These are phyloP conservation scores for Arthrinium phaeospermum DNA, from an alignment of 2,329 filamentous ascomycete genomes.

Conservation along the genomic window DNA sequence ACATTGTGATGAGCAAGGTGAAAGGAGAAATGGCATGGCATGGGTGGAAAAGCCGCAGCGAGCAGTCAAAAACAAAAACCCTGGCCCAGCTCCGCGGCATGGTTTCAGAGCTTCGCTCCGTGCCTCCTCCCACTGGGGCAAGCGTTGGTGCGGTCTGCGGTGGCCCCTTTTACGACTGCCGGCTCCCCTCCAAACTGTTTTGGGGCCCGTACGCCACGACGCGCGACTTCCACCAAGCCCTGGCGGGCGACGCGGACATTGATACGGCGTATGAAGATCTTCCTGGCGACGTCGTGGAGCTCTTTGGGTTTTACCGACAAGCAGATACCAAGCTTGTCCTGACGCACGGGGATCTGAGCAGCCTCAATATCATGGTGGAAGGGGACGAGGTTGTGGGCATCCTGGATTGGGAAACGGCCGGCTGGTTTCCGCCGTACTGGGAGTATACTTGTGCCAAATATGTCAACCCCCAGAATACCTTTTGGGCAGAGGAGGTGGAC, in stretches of 20 bases:
- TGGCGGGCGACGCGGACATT: conserved; percentile 30
- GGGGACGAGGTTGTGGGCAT: conserved; percentile 37
- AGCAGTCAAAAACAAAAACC: conserved; percentile 25
- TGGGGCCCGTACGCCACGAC: conserved; percentile 41
- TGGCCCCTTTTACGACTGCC: conserved; percentile 23
- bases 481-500: conserved; percentile 29
- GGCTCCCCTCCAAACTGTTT: conserved; percentile 28
- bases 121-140: conserved; percentile 27
- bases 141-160: conserved; percentile 34
- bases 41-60: conserved; percentile 18
- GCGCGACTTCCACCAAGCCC: conserved; percentile 40
- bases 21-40: conserved; percentile 27
- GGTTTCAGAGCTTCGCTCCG: conserved; percentile 31
- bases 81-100: conserved; percentile 31
- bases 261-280: conserved; percentile 29
- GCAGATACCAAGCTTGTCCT: conserved; percentile 19
- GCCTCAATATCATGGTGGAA: conserved; percentile 35
- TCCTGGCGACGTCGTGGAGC: conserved; percentile 33
- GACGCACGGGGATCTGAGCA: conserved; percentile 37
- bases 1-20: conserved; percentile 52
- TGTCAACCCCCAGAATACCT: conserved; percentile 27
- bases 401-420: conserved; percentile 26
- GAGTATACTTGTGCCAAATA: conserved; percentile 29
- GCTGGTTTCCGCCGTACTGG: conserved; percentile 29
- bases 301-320: conserved; percentile 31